Base-by-base conservation (phyloP, 2,329 filamentous ascomycete species). In the Teratosphaeria nubilosa region DNA sequence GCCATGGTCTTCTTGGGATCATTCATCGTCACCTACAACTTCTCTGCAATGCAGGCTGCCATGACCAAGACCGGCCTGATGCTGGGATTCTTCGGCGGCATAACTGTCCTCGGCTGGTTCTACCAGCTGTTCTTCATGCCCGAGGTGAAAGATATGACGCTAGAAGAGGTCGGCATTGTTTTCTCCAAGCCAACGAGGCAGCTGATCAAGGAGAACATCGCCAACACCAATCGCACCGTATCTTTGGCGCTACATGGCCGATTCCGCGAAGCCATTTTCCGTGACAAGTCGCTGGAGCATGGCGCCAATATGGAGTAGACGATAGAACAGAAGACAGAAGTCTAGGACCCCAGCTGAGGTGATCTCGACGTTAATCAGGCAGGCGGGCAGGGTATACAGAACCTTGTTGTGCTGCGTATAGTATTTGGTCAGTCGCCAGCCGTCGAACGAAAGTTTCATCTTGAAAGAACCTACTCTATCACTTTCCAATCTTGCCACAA, bases 21-120 rank as follows among this genome's bases (percentile, higher is more conserved):
- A 1, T 89, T 88, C 75, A 78, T 88, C 64, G 85, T 89, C 55
- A 89, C 86, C 11, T 89, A 88, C 77, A 88, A 88, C 78, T 90
- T 89, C 73, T 79, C 80, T 0, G 77, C 78, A 9, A 90, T 89
- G 86, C 82, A 86, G 70, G 70, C 79, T 0, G 80, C 82, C n/a
- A 86, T 90, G 80, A 81, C 78, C 6, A 77, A 74, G 34, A 87
- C 84, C 1, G 86, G 86, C 10, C 75, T 89, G 0, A 77, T 82
- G 0, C 78, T 89, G 0, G 86, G 86, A 2, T 89, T 90, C 73
- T 90, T 88, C 69, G 86, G 86, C 4, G 86, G 86, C 16, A 88
- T 89, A 56, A 86, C 86, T 0, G 78, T 86, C 0, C 9, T 89
- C 0, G 86, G 85, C 14, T 87, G 85, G 80, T 75, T 87, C 64